Percentiles rank a stretch among this genome's conserved stretches.
phyloP scores from a whole-genome alignment of 352 stramenopile genomes.

The Thalassiosira exigua region DNA sequence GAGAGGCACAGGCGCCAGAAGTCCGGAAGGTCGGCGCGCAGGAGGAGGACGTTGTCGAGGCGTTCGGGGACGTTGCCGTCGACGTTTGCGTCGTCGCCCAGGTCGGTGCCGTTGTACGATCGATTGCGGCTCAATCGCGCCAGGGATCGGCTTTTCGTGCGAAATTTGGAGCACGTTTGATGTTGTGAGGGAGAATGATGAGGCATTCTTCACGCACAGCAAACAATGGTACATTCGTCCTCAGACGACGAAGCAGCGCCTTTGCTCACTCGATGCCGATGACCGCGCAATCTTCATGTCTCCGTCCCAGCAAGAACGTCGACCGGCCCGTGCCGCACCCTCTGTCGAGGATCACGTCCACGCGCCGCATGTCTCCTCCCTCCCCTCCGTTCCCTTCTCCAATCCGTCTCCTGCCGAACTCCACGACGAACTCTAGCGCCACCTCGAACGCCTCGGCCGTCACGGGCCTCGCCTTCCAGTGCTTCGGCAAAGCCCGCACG shows the following conservation, averaged over 20 bases:
- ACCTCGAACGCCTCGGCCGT: constrained; percentile 64
- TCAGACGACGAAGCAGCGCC: constrained; percentile 55
- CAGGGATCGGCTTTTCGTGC: constrained; percentile 58
- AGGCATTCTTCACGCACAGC: constrained; percentile 68
- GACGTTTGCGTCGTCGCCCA: constrained; percentile 3
- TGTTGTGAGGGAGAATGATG: neutral
- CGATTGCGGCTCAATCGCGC: constrained; percentile 63
- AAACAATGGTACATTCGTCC: constrained; percentile 59
- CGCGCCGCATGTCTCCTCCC: constrained; percentile 5
- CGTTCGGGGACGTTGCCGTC: too few species aligned
- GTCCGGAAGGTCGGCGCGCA: constrained; percentile 77
- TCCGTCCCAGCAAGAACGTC: too few species aligned
- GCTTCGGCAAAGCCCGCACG: constrained; percentile 57
- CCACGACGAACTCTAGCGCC: constrained; percentile 40
- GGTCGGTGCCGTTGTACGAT: constrained; percentile 26
- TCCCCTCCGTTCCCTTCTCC: too few species aligned
- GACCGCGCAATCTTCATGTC: too few species aligned
- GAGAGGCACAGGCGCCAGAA: constrained; percentile 74
- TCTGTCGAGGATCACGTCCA: constrained; percentile 68
- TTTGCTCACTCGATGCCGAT: too few species aligned
- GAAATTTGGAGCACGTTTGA: constrained; percentile 3
- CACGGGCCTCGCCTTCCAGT: constrained; percentile 61
- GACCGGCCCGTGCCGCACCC: constrained; percentile 82
- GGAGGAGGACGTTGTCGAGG: constrained; percentile 64
- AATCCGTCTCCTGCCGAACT: too few species aligned